Evolutionary conservation across 1,284 basidiomycete species (phyloP), one percentile per base, ranked within the genome.

Genomic region (Rhodotorula sp.): DNA sequence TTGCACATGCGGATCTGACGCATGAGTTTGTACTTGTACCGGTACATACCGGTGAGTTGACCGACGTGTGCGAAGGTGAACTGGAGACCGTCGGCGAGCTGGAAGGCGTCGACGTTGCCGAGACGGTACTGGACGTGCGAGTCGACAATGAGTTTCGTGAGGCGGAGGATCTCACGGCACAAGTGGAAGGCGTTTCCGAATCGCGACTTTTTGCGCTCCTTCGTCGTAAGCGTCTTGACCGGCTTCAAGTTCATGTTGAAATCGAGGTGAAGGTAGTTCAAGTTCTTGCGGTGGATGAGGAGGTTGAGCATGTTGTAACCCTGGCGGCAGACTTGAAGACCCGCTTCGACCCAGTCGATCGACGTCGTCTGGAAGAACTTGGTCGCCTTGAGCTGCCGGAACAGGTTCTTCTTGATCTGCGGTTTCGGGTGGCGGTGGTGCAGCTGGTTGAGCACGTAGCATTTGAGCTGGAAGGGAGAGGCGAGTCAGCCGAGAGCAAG

Each of bases 301-400:
- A 99, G 85, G 82, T 99, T 99, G 75, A 99, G 85, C 97, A 99
- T 99, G 84, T 99, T 99, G 84, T 97, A 99, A 48, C 95, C 95
- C 81, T 99, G 97, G 76, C 95, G 85, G 83, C 94, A 97, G 67
- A 99, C 97, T 83, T 99, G 97, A 72, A 99, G 84, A 79, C 97
- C 97, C 5, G 95, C 97, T 82, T 99, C 97, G 47, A 99, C 95
- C 97, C 97, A 99, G 82, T 99, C 97, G 77, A 99, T 84, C 74
- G 88, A 92, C 12, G 97, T 99, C 28, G 91, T 92, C 84, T 99
- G 97, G 89, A 99, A 99, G 85, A 99, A 99, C 83, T 99, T 99
- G 72, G 97, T 99, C 59, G 92, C 90, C 83, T 98, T 98, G 70
- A 99, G 85, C 81, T 95, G 92, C 69, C 92, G 86, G 86, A 99